Base-by-base conservation (phyloP, 768 basidiomycete species). In the Artomyces pyxidatus region DNA sequence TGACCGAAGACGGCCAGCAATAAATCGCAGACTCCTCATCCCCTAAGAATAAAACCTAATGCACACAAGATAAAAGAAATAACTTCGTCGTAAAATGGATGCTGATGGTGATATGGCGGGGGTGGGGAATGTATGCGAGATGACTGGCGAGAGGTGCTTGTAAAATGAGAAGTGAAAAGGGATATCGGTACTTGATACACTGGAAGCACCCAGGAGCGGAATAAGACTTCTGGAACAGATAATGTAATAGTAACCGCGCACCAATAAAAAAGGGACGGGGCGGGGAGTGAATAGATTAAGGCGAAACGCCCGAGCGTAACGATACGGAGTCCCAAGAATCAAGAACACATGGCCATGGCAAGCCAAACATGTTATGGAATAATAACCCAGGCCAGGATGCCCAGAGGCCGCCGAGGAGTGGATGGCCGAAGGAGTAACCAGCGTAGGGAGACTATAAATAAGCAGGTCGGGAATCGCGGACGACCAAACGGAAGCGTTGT, bases 311-410 rank as follows among this genome's bases (percentile, higher is more conserved):
- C 40, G 38, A 43, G 58, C 59, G 65, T 60, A 61, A 56, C 52
- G 56, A 56, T 46, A 50, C 32, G 32, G 25, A 54, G 63, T 67
- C 65, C 65, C 67, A 65, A 60, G 63, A 73, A 66, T 65, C 72
- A 69, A 71, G 63, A 71, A 67, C 65, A 71, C 65, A 66, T 48
- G 50, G 51, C 46, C 35, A 44, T 48, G 53, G 56, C 57, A 58
- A 55, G 55, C 55, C 57, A 60, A 51, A 49, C 44, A 63, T 59
- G 66, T 62, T 58, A 35, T 25, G 49, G 63, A 60, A 68, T 63
- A 60, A 38, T 42, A 49, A 59, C 60, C 58, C 58, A 61, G 60
- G 54, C 48, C 57, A 55, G 37, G 43, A 30, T 28, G 46, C 51
- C 49, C 47, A 54, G 55, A 55, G 56, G 53, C 54, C 54, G 59